Conservation (phyloP, 805 yeast species). For the Sugiyamaella boreocaroliniensis region DNA sequence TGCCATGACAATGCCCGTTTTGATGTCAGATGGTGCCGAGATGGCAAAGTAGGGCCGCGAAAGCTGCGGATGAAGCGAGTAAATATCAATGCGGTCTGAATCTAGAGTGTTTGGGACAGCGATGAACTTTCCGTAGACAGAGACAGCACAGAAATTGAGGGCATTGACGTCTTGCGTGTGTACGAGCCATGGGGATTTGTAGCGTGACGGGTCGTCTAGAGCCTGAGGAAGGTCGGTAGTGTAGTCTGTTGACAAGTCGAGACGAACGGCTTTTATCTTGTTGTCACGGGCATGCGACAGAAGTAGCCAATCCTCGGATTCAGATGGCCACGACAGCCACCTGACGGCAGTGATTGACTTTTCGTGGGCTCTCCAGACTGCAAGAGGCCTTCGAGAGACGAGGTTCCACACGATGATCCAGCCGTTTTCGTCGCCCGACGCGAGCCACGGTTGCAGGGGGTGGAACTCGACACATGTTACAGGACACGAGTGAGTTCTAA, state of each 20-base stretch:
- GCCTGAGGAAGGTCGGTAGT: constrained; percentile 30
- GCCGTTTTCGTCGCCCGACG: constrained; percentile 59
- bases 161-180: constrained; percentile 63
- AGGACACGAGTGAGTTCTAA: constrained; percentile 32
- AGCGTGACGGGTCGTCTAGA: constrained; percentile 17
- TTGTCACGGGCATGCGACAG: constrained; percentile 68
- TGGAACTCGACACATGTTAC: constrained; percentile 29
- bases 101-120: constrained; percentile 59
- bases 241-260: constrained; percentile 29
- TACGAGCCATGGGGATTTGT: constrained; percentile 30
- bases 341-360: constrained; percentile 44
- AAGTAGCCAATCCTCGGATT: constrained; percentile 24
- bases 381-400: constrained; percentile 46
- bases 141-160: constrained; percentile 66
- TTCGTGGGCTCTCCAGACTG: constrained; percentile 55
- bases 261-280: constrained; percentile 29
- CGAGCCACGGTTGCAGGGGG: constrained; percentile 34
- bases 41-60: constrained; percentile 9
- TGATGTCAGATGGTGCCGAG: constrained; percentile 21
- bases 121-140: constrained; percentile 34
- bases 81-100: constrained; percentile 58
- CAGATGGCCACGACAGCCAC: constrained; percentile 26
- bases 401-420: constrained; percentile 61
- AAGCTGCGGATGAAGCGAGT: constrained; percentile 8
- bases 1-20: constrained; percentile 65